These are phyloP conservation scores for Setomelanomma holmii DNA, from an alignment of 2,329 filamentous ascomycete species.

Conservation along the genomic window DNA sequence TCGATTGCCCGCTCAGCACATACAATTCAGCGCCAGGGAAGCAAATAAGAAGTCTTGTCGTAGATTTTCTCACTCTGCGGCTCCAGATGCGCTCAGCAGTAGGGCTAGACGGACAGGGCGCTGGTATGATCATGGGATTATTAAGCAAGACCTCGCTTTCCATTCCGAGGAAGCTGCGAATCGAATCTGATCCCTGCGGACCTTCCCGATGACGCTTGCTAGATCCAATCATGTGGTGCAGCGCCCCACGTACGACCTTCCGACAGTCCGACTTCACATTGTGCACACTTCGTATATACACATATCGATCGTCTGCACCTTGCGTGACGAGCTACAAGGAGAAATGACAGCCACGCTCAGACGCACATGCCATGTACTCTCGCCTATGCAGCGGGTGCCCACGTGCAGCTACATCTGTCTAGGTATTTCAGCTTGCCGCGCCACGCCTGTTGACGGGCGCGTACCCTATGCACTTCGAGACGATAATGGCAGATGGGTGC, in stretches of 20 bases:
- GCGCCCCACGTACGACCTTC: constrained; percentile 5
- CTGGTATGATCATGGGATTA: no score
- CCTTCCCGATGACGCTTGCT: neutral
- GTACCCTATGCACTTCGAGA: neutral
- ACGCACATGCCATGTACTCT: constrained; percentile 10
- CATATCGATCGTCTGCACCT: constrained; percentile 12
- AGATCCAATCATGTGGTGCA: neutral
- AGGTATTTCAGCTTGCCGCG: neutral
- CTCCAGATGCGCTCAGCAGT: neutral
- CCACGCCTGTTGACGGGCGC: constrained; percentile 8
- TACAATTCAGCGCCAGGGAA: no score
- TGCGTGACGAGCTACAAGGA: constrained; percentile 14
- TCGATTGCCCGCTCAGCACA: no score
- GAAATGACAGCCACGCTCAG: constrained; percentile 18
- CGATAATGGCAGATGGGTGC: neutral
- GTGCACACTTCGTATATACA: no score
- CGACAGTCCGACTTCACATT: no score
- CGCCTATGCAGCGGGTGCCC: constrained; percentile 15
- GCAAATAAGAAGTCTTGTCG: neutral
- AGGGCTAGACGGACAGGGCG: no score
- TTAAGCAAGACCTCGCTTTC: neutral
- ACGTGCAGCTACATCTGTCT: constrained; percentile 20
- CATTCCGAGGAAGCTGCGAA: neutral
- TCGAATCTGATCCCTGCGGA: neutral
- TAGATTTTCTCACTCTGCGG: neutral